These are phyloP conservation scores for Strigomonas culicis DNA, from an alignment of 208 protist genomes.

Conservation along the genomic window DNA sequence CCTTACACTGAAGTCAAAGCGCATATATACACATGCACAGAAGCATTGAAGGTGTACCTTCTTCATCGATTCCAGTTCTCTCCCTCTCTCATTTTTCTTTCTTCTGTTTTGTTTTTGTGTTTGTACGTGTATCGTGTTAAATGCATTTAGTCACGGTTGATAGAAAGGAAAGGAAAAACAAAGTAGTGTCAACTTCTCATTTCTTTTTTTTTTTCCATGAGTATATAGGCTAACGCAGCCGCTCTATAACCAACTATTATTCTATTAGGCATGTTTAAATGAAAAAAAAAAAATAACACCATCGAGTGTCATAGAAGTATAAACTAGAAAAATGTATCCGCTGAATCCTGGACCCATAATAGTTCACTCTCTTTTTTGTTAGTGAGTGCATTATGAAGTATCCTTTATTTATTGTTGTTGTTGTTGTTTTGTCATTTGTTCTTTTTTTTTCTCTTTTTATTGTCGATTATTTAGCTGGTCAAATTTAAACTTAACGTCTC, in stretches of 20 bases:
- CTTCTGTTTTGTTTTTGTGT: conserved; percentile 4
- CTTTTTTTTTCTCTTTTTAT: no score
- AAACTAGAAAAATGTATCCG: conserved; percentile 11
- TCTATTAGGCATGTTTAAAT: background rate
- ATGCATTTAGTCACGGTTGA: background rate
- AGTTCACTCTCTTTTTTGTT: no score
- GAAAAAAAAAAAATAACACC: conserved; percentile 1
- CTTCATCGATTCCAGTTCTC: background rate
- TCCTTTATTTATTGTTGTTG: no score
- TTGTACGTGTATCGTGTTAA: background rate
- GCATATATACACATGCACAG: no score
- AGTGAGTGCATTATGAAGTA: no score
- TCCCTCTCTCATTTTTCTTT: background rate
- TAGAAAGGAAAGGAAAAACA: conserved; percentile 7
- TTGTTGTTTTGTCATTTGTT: no score
- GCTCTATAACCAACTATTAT: background rate
- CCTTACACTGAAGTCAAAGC: no score
- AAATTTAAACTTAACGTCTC: no score
- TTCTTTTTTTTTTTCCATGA: conserved; percentile 7
- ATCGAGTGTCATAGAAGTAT: conserved; percentile 4
- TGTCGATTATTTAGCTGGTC: no score
- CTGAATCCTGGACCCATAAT: no score
- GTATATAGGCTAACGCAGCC: no score
- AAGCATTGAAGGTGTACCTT: no score
- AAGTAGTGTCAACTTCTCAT: background rate